Conservation (phyloP, 1,139 yeast genomes). For the Suhomyces bokatorum region DNA sequence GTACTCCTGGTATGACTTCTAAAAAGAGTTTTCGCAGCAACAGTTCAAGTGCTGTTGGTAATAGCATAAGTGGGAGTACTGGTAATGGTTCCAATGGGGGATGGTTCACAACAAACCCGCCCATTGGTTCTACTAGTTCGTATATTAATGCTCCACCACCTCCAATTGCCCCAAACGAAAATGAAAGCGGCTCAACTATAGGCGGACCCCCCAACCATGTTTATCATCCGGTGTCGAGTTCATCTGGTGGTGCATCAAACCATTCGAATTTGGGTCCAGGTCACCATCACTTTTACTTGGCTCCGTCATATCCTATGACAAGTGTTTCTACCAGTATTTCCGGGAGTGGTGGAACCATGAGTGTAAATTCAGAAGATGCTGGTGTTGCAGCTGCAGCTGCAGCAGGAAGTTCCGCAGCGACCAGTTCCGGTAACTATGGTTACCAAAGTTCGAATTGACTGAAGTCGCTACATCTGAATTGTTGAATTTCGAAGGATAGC, state of each 20-base stretch:
- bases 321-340: conserved; percentile 5
- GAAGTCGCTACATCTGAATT: not conserved
- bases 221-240: conserved; percentile 4
- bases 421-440: conserved; percentile 2
- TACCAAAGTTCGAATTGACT: conserved; percentile 5
- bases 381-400: conserved; percentile 2
- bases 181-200: not conserved
- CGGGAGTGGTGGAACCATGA: conserved; percentile 3
- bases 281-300: conserved; percentile 8
- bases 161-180: not conserved
- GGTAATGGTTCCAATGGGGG: conserved; percentile 8
- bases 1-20: conserved; percentile 3
- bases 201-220: conserved; percentile 8
- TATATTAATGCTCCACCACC: conserved; percentile 8
- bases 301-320: conserved; percentile 9
- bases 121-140: conserved; percentile 4
- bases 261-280: conserved; percentile 1
- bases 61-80: conserved; percentile 4
- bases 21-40: conserved; percentile 11
- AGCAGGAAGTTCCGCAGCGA: not conserved
- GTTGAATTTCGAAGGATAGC: not conserved
- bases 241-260: not conserved
- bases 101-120: conserved; percentile 13
- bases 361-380: conserved; percentile 5
- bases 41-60: conserved; percentile 8